These are phyloP conservation scores for Globisporangium paddicum DNA, from an alignment of 352 stramenopile species.

Conservation along the genomic window DNA sequence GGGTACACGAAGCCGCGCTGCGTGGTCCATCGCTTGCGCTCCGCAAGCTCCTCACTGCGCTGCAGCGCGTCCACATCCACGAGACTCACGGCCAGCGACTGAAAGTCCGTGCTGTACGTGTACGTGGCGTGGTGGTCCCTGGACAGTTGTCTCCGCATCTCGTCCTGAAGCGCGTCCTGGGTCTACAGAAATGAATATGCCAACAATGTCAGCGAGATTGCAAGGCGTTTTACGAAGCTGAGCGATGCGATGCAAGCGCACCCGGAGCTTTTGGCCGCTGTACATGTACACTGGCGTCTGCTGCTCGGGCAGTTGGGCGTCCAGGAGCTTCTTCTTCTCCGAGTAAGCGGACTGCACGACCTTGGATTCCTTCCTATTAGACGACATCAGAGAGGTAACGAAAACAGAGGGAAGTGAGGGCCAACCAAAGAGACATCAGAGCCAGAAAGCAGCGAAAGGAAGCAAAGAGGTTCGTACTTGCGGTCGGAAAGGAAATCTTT, in stretches of 20 bases:
- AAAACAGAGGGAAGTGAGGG: not conserved
- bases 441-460: no score
- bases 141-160: slow-evolving; percentile 56
- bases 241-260: no score
- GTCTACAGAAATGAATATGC: slow-evolving; percentile 26
- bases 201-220: not conserved
- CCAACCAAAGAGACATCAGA: no score
- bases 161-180: slow-evolving; percentile 81
- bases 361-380: slow-evolving; percentile 25
- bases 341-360: slow-evolving; percentile 27
- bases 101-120: slow-evolving; percentile 87
- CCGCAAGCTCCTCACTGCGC: slow-evolving; percentile 40
- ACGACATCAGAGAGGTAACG: not conserved
- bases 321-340: slow-evolving; percentile 32
- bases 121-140: slow-evolving; percentile 63
- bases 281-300: slow-evolving; percentile 73
- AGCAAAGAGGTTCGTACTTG: slow-evolving; percentile 11
- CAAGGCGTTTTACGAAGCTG: no score
- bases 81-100: slow-evolving; percentile 79
- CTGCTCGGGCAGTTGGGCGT: slow-evolving; percentile 17
- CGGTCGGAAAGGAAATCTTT: slow-evolving; percentile 65
- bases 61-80: slow-evolving; percentile 64
- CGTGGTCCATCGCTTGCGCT: slow-evolving; percentile 75
- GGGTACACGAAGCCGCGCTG: slow-evolving; percentile 87
- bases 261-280: slow-evolving; percentile 80